Evolutionary conservation across 2,329 filamentous ascomycete genomes (phyloP), one percentile per base, ranked within the genome.

Genomic region (Stachybotrys elegans): DNA sequence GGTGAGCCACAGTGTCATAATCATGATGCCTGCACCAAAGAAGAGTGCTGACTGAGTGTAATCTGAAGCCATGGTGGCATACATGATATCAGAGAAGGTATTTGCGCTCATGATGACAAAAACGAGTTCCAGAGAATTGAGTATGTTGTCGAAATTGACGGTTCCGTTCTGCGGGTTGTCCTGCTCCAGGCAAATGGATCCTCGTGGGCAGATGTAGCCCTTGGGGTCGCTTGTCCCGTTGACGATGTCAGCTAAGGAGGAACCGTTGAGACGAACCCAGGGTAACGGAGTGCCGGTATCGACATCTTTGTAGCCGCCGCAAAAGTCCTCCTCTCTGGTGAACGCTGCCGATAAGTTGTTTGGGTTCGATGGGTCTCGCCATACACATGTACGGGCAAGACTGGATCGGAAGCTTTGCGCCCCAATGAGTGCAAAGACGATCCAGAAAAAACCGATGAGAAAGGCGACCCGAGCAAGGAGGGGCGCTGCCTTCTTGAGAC

Each of bases 71-170:
- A 87, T 90, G 5, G 92, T 90, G 55, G 89, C 87, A 65, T 98
- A 98, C 73, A 98, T 89, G 43, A 97, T 70, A 63, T 97, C 89
- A 2, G 89, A 86, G 65, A 94, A 98, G 0, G 93, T 98, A 62
- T 98, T 98, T 40, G 90, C 92, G 57, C 89, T 95, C 88, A 98
- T 98, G 59, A 98, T 85, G 42, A 98, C 89, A 59, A 98, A 98
- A 3, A 98, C 91, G 46, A 97, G 73, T 67, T 98, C 90, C 42
- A 97, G 69, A 0, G 91, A 96, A 51, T 97, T 84, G 22, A 88
- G 68, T 32, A 98, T 94, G 60, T 97, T 92, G 70, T 98, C 93
- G 59, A 97, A 98, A 62, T 85, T 94, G 56, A 96, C 78, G 0
- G 93, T 98, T 42, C 81, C 82, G 55, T 88, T 88, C 62, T 80